Base-by-base conservation (phyloP, 352 stramenopile species). In the Pythium aquatile region DNA sequence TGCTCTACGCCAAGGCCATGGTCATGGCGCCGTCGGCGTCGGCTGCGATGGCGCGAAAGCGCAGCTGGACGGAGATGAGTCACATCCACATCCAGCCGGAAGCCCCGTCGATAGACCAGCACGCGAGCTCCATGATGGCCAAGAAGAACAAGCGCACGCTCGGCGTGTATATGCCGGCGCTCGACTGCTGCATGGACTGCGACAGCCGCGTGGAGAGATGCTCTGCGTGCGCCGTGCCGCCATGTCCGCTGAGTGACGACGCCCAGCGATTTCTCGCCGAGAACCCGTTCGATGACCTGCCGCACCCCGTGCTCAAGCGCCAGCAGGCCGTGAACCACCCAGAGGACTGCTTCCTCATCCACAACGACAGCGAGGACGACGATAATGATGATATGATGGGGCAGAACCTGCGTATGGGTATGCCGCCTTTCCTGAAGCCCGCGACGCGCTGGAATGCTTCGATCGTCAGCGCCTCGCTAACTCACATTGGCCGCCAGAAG, bases 271-370 rank as follows among this genome's bases (percentile, higher is more conserved):
- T 60, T 28, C 61, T 68, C 28, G 40, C 16, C 29, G 40, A 68
- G 14, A 47, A 68, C 29, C 61, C 61, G 26, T 57, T 61, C 24
- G 61, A 62, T 6, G 53, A 39, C 32, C 40, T 51, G 39, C 61
- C 61, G 29, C 61, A 68, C 37, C 61, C 61, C 8, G 54, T 68
- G 17, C 54, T 68, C 40, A 55, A 49, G 61, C 61, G 61, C 42
- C 61, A 68, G 26, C 37, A 56, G 17, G 61, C 61, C 37, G 54
- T 68, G 11, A 30, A 66, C 24, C 29, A 60, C 44, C 28, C 44
- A 14, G 20, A 30, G 3, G 57, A 58, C 7, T 37, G 9, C 39
- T 53, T 63, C 1, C 44, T 44, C 4, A 6, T 26, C 46, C 42
- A 55, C 24, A 7, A 26, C 48, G 48, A 16, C 20, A 47, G 20